Evolutionary conservation across 345 rosid species (phyloP).

Genomic region (Pugionium cornutum): DNA sequence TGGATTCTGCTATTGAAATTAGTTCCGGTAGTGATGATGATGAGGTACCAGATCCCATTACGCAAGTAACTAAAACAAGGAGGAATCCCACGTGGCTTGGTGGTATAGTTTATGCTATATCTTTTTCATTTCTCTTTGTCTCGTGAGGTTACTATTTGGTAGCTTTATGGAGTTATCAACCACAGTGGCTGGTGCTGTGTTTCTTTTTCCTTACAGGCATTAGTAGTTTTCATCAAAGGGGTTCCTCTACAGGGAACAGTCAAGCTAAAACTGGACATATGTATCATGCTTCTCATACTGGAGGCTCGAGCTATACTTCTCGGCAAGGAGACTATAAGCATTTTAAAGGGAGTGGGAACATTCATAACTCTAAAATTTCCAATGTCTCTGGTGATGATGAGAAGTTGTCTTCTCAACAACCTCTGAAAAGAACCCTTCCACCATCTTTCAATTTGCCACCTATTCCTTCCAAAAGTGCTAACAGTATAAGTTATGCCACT

Average conservation of each 20-base stretch:
- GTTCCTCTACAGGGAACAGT: neutral
- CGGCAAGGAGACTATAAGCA: slow-evolving; percentile 43
- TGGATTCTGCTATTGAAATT: slow-evolving; percentile 38
- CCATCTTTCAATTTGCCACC: slow-evolving; percentile 44
- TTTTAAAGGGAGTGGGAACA: slow-evolving; percentile 45
- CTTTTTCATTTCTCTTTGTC: neutral
- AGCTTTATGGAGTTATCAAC: slow-evolving; percentile 12
- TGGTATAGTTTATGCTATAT: slow-evolving; percentile 16
- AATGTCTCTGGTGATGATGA: slow-evolving; percentile 53
- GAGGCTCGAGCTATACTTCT: slow-evolving; percentile 30
- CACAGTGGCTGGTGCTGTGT: neutral
- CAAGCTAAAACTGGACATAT: slow-evolving; percentile 28
- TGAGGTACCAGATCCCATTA: slow-evolving; percentile 22
- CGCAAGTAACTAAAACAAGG: slow-evolving; percentile 21
- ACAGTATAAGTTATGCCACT: slow-evolving; percentile 38
- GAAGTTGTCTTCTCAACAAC: slow-evolving; percentile 62
- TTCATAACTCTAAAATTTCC: slow-evolving; percentile 54
- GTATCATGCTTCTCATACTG: slow-evolving; percentile 25
- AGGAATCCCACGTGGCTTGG: slow-evolving; percentile 27
- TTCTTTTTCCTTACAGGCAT: slow-evolving; percentile 17
- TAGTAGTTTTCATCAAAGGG: neutral
- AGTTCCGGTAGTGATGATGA: slow-evolving; percentile 37
- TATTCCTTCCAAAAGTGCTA: slow-evolving; percentile 36
- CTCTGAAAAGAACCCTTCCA: slow-evolving; percentile 71
- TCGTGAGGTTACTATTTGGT: slow-evolving; percentile 10